Percentiles rank a stretch among this genome's conserved stretches.
phyloP scores from a whole-genome alignment of 208 protist genomes.

The Crithidia sp. region DNA sequence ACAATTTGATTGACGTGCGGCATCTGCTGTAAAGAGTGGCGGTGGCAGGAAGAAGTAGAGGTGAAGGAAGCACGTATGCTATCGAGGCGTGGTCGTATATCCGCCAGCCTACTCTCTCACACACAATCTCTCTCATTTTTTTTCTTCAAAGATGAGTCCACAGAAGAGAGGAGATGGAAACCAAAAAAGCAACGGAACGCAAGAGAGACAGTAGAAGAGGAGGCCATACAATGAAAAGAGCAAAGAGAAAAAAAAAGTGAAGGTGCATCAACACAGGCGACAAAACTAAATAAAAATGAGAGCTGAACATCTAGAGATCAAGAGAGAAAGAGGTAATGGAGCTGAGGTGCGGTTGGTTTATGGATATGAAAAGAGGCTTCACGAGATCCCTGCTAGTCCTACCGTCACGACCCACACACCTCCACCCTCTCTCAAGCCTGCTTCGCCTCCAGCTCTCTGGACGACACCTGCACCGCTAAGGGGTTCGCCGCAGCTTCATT shows the following conservation, averaged over 20 bases:
- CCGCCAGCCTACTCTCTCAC: too few relatives aligned
- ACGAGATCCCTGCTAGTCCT: too few relatives aligned
- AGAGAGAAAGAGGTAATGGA: too few relatives aligned
- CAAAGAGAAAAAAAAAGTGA: conserved; percentile 30
- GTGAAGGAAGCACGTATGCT: too few relatives aligned
- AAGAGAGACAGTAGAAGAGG: too few relatives aligned
- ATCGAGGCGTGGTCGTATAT: too few relatives aligned
- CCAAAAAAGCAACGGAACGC: conserved; percentile 8
- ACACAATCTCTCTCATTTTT: too few relatives aligned
- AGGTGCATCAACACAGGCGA: conserved; percentile 14
- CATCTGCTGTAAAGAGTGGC: too few relatives aligned
- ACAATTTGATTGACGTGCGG: too few relatives aligned
- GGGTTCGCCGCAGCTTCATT: background rate
- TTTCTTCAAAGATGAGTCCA: background rate
- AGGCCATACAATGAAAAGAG: background rate
- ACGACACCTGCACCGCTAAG: conserved; percentile 9
- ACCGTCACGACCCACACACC: background rate
- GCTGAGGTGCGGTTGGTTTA: too few relatives aligned
- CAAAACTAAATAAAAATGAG: background rate
- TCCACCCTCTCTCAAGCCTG: background rate
- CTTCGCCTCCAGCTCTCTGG: background rate
- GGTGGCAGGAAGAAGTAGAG: too few relatives aligned
- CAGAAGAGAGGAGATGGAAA: background rate
- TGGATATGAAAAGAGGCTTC: too few relatives aligned
- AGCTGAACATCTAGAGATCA: background rate